Conservation (phyloP, 176 grass and related monocot genomes). For the Eleusine coracana region DNA sequence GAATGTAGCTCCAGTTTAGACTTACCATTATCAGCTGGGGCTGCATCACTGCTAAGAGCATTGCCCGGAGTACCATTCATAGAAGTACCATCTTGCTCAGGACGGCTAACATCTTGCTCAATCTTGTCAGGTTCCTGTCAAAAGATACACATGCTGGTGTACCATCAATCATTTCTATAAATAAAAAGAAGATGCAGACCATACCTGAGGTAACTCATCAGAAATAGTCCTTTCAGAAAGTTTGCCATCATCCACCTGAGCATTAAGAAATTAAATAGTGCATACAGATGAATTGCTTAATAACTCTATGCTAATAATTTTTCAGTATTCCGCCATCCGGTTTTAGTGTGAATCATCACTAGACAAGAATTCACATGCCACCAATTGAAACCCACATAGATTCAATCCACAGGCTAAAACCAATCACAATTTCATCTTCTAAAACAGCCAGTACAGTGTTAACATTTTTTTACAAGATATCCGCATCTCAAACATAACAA, state of each 20-base stretch:
- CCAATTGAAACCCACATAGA: not conserved
- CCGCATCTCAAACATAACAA: not conserved
- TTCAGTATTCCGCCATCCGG: not conserved
- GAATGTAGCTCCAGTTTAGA: conserved; percentile 48
- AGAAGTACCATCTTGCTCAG: conserved; percentile 62
- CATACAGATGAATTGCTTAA: conserved; percentile 19
- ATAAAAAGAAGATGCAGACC: conserved; percentile 29
- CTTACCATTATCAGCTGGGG: conserved; percentile 55
- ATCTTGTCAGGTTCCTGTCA: conserved; percentile 56
- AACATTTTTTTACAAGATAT: not conserved
- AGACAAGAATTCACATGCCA: not conserved
- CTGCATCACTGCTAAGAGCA: conserved; percentile 42
- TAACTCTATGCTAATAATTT: not conserved
- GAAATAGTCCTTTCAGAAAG: conserved; percentile 88
- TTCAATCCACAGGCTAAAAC: conserved; percentile 30
- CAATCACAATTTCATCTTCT: conserved; percentile 36
- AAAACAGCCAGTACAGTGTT: conserved; percentile 12
- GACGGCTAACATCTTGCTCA: conserved; percentile 55
- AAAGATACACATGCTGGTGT: conserved; percentile 31
- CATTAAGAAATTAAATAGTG: conserved; percentile 37
- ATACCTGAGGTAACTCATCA: conserved; percentile 76
- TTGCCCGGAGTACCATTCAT: conserved; percentile 33
- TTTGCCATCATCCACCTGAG: conserved; percentile 80
- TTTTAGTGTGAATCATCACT: not conserved
- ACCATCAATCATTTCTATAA: conserved; percentile 23